phyloP scores from a whole-genome alignment of 2,329 filamentous ascomycete genomes.

The Bipolaris gigantea region DNA sequence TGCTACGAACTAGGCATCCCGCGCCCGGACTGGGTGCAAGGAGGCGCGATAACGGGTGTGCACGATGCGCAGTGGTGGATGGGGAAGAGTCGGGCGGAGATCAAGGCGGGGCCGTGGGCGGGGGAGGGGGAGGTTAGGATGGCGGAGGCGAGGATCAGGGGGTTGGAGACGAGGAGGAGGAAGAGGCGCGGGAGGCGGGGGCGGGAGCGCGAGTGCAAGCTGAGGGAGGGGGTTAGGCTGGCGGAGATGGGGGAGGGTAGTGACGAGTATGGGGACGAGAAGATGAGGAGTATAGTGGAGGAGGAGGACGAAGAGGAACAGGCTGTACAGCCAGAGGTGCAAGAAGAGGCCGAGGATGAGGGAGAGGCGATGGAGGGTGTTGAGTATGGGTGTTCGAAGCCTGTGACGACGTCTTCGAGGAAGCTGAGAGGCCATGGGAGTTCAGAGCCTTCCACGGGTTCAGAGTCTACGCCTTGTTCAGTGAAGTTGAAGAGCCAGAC shows the following conservation, averaged over 20 bases:
- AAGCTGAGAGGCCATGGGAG: too few species aligned
- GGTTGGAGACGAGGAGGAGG: conserved; percentile 1
- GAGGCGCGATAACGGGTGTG: not conserved
- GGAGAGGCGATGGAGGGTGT: not conserved
- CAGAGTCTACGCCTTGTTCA: too few species aligned
- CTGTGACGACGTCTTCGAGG: not conserved
- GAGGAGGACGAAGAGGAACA: not conserved
- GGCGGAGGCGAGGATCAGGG: not conserved
- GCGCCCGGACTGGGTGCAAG: conserved; percentile 3
- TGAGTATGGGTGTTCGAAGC: not conserved
- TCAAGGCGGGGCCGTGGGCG: conserved; percentile 17
- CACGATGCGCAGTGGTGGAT: conserved; percentile 20
- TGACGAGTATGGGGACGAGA: not conserved
- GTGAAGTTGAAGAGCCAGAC: too few species aligned
- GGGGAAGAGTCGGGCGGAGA: conserved; percentile 6
- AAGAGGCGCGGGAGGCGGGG: conserved; percentile 1
- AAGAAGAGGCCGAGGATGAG: not conserved
- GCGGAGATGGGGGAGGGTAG: not conserved
- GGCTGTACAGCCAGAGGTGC: not conserved
- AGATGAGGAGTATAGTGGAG: not conserved
- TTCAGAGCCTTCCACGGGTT: too few species aligned
- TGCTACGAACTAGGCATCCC: conserved; percentile 10
- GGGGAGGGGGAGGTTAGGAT: conserved; percentile 5
- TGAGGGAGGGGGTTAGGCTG: conserved; percentile 13
- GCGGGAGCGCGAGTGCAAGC: conserved; percentile 10